phyloP scores from a whole-genome alignment of 2,329 filamentous ascomycete genomes.

The Calonectria crousiana region DNA sequence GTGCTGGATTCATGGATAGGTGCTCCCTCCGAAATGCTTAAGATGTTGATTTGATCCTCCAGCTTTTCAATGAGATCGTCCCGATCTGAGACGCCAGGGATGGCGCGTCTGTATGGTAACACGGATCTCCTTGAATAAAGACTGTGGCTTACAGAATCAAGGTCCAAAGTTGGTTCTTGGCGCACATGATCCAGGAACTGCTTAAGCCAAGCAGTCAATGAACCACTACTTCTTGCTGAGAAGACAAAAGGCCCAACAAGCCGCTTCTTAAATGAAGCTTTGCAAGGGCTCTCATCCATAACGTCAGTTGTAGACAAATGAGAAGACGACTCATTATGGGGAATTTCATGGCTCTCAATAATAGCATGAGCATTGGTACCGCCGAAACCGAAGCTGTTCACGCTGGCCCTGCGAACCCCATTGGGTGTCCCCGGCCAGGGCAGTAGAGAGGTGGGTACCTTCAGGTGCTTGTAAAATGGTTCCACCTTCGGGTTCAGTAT shows the following conservation, averaged over 20 bases:
- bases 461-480: conserved; percentile 39
- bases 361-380: conserved; percentile 59
- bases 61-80: not conserved
- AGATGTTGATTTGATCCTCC: not conserved
- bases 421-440: conserved; percentile 37
- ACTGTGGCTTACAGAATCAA: not conserved
- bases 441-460: conserved; percentile 31
- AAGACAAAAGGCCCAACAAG: not conserved
- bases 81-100: not conserved
- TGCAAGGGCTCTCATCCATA: not conserved
- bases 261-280: not conserved
- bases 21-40: not conserved
- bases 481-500: conserved; percentile 42
- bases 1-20: not conserved
- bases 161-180: not conserved
- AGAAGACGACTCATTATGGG: no score
- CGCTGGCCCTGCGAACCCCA: conserved; percentile 31
- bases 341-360: conserved; percentile 38
- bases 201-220: not conserved
- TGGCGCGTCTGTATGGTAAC: not conserved
- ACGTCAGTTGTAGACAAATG: no score
- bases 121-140: not conserved
- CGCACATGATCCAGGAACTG: not conserved
- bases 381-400: conserved; percentile 55
- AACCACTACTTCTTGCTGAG: not conserved